Conservation (phyloP, 2,329 filamentous ascomycete genomes). For the Aspergillus sergii region DNA sequence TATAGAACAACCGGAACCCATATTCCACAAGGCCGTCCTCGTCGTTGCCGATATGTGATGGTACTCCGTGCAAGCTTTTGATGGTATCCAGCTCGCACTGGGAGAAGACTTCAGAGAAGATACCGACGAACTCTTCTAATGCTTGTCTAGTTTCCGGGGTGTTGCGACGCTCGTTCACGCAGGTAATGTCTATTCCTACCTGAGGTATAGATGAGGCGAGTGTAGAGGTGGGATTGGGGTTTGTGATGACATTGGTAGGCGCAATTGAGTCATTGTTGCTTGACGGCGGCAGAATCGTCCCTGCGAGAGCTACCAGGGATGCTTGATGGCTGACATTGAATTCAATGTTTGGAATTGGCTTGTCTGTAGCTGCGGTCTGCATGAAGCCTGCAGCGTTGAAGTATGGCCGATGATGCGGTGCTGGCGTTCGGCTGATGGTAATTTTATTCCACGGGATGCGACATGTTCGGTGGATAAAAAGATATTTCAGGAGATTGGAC, state of each 20-base stretch:
- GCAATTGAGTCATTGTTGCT: slow-evolving; percentile 1
- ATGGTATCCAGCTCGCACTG: slow-evolving; percentile 58
- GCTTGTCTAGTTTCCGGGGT: slow-evolving; percentile 53
- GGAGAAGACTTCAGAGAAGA: slow-evolving; percentile 63
- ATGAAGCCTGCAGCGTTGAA: slow-evolving; percentile 46
- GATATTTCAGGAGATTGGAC: slow-evolving; percentile 63
- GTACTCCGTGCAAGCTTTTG: slow-evolving; percentile 42
- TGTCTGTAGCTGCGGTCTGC: slow-evolving; percentile 14
- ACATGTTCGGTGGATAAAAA: slow-evolving; percentile 59
- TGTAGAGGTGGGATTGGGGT: slow-evolving; percentile 9
- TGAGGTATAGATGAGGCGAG: slow-evolving; percentile 32
- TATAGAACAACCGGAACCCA: slow-evolving; percentile 64
- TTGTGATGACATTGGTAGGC: slow-evolving; percentile 1
- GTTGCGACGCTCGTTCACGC: slow-evolving; percentile 58
- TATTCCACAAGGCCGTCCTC: slow-evolving; percentile 50
- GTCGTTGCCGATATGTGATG: slow-evolving; percentile 11
- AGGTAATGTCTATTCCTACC: slow-evolving; percentile 65
- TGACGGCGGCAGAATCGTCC: slow-evolving; percentile 39
- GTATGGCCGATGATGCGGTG: slow-evolving; percentile 54
- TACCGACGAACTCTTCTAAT: slow-evolving; percentile 60
- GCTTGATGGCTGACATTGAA: slow-evolving; percentile 70
- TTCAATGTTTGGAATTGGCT: slow-evolving; percentile 47
- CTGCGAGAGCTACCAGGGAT: slow-evolving; percentile 62
- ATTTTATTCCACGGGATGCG: slow-evolving; percentile 61
- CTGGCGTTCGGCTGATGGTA: slow-evolving; percentile 53